Conservation (phyloP, 768 basidiomycete species). For the Leucosporidium scottii region DNA sequence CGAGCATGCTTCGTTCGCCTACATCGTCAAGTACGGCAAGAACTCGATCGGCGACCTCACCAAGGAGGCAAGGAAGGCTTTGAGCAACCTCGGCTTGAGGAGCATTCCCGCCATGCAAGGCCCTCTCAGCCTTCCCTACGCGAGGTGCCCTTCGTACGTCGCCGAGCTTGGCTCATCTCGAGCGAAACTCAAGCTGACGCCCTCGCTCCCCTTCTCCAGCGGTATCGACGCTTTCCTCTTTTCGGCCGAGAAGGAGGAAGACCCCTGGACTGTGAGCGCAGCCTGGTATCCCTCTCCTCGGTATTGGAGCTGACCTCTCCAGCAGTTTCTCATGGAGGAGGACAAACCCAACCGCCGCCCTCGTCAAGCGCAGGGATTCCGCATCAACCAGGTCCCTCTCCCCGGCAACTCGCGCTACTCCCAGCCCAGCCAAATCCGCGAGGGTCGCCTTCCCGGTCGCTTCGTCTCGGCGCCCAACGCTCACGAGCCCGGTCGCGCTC, state of each 20-base stretch:
- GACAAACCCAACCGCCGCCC: not conserved
- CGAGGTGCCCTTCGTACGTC: conserved; percentile 26
- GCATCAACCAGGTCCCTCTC: conserved; percentile 11
- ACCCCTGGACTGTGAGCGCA: conserved; percentile 9
- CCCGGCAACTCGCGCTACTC: conserved; percentile 30
- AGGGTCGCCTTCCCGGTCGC: conserved; percentile 1
- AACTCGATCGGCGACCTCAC: conserved; percentile 16
- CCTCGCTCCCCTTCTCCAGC: not conserved
- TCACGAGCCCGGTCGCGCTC: not conserved
- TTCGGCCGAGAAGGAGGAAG: conserved; percentile 6
- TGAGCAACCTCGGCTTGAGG: conserved; percentile 20
- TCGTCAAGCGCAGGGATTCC: not conserved
- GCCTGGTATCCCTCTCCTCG: too few relatives aligned
- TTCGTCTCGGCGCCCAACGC: not conserved
- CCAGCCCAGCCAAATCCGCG: not conserved
- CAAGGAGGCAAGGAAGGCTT: conserved; percentile 2
- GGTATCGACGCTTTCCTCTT: conserved; percentile 24
- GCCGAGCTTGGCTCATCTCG: too few relatives aligned
- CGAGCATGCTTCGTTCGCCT: conserved; percentile 1
- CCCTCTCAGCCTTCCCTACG: conserved; percentile 21
- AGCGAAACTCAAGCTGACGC: too few relatives aligned
- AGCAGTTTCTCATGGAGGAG: not conserved
- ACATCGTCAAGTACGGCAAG: conserved; percentile 12
- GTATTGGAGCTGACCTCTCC: too few relatives aligned
- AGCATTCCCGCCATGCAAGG: conserved; percentile 26